Base-by-base conservation (phyloP, 1,284 basidiomycete species). In the Fistulinella cinereoalba region DNA sequence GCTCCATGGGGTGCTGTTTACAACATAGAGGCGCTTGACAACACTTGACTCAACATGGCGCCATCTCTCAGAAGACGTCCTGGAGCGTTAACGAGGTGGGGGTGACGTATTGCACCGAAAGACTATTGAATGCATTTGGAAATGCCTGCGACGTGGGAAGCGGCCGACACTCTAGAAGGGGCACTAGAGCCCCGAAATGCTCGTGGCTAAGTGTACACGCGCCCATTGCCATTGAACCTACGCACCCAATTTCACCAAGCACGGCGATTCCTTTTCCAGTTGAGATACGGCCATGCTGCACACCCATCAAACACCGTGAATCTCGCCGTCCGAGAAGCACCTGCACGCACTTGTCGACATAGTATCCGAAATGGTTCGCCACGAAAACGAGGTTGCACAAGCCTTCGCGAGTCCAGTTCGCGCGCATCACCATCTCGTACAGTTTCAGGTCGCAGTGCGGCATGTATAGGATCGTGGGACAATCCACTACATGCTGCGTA, bases 361-460 rank as follows among this genome's bases (percentile, higher is more conserved):
- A 78, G 44, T 74, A 68, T 43, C 60, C 56, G 53, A 78, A 66
- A 44, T 61, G 62, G 59, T 78, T 78, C 43, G 72, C 74, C 50
- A 78, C 53, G 53, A 78, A 68, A 42, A 79, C 50, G 32, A 75
- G 51, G 29, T 57, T 58, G 43, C 62, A 53, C 46, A 78, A 54
- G 12, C 56, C 54, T 13, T 70, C 68, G 25, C 51, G 57, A 38
- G 70, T 64, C 80, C 82, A 83, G 61, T 88, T 88, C 13, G 74
- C 73, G 49, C 73, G 72, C 47, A 88, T 63, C 39, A 87, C 58
- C 52, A 67, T 73, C 59, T 88, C 83, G 65, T 88, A 87, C 22
- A 88, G 71, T 47, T 73, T 71, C 59, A 83, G 58, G 60, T 86
- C 84, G 59, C 86, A 88, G 61, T 88, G 85, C 25, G 85, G 86